A percentile compares a stretch with the other conserved stretches of the same genome.
These are phyloP conservation scores for Cinnamomum micranthum DNA, from an alignment of 164 flowering plant species.

Conservation along the genomic window DNA sequence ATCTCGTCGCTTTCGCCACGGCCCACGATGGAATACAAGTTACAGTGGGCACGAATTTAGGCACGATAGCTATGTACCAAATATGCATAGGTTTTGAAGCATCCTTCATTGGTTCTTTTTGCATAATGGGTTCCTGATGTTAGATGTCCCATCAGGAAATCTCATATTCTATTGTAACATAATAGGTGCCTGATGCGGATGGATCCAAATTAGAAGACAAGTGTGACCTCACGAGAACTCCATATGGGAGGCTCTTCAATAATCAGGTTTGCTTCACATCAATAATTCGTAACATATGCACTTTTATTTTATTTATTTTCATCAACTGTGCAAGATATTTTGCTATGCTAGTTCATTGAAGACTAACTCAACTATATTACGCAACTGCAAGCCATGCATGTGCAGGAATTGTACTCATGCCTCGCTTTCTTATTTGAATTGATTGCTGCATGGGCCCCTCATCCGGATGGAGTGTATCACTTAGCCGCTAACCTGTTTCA, in stretches of 20 bases:
- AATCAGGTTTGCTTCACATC: constrained; percentile 42
- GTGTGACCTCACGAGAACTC: constrained; percentile 92
- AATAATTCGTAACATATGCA: background rate
- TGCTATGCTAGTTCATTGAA: background rate
- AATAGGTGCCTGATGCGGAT: constrained; percentile 84
- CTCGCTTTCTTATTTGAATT: constrained; percentile 66
- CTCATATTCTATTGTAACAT: background rate
- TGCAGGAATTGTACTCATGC: constrained; percentile 80
- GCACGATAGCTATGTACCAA: too few species aligned
- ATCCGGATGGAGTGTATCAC: constrained; percentile 63
- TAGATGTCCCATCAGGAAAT: background rate
- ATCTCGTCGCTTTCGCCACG: too few species aligned
- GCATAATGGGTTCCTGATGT: background rate
- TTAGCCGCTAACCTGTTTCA: constrained; percentile 85
- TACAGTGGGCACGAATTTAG: too few species aligned
- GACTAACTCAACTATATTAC: background rate
- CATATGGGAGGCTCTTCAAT: constrained; percentile 83
- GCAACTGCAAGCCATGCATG: background rate
- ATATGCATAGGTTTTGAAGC: too few species aligned
- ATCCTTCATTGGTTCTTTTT: too few species aligned
- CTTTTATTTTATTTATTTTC: background rate
- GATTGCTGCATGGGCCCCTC: constrained; percentile 63
- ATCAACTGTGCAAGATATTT: background rate
- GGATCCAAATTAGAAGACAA: constrained; percentile 40
- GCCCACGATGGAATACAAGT: too few species aligned